Percentiles rank a stretch among this genome's conserved stretches.
Conservation (phyloP, 768 basidiomycete genomes). For the Termitomyces sp. region DNA sequence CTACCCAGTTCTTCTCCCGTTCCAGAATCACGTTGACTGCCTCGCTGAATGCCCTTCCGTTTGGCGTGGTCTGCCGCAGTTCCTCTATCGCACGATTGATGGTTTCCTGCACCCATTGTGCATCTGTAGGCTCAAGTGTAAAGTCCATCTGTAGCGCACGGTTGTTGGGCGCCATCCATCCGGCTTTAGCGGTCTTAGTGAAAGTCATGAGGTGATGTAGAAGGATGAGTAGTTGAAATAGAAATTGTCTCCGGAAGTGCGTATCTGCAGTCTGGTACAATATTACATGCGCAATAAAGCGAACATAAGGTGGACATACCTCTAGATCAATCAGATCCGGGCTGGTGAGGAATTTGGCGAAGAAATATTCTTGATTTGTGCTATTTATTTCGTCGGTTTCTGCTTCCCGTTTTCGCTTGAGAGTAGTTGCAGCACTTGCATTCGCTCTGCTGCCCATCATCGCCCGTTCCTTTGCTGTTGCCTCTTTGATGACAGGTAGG, state of each 20-base stretch:
- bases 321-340: slow-evolving; percentile 85
- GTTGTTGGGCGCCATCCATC: slow-evolving; percentile 62
- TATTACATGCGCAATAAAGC: background rate
- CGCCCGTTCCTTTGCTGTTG: slow-evolving; percentile 82
- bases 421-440: slow-evolving; percentile 25
- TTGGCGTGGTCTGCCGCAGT: slow-evolving; percentile 72
- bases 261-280: slow-evolving; percentile 75
- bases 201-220: slow-evolving; percentile 72
- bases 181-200: slow-evolving; percentile 60
- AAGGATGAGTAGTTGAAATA: slow-evolving; percentile 82
- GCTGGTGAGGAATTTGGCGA: slow-evolving; percentile 90
- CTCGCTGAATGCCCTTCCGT: slow-evolving; percentile 72
- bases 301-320: slow-evolving; percentile 36
- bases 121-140: slow-evolving; percentile 61
- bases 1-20: slow-evolving; percentile 86
- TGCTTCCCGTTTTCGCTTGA: slow-evolving; percentile 67
- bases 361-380: slow-evolving; percentile 69
- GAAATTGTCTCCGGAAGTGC: slow-evolving; percentile 88
- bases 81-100: slow-evolving; percentile 54
- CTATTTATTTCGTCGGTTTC: slow-evolving; percentile 50
- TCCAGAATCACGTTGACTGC: slow-evolving; percentile 70
- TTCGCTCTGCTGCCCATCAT: slow-evolving; percentile 75
- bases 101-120: slow-evolving; percentile 76
- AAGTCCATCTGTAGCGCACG: slow-evolving; percentile 84
- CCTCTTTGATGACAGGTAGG: slow-evolving; percentile 77